Evolutionary conservation across 1,139 yeast species (phyloP).

Genomic region (Wickerhamiella infanticola): DNA sequence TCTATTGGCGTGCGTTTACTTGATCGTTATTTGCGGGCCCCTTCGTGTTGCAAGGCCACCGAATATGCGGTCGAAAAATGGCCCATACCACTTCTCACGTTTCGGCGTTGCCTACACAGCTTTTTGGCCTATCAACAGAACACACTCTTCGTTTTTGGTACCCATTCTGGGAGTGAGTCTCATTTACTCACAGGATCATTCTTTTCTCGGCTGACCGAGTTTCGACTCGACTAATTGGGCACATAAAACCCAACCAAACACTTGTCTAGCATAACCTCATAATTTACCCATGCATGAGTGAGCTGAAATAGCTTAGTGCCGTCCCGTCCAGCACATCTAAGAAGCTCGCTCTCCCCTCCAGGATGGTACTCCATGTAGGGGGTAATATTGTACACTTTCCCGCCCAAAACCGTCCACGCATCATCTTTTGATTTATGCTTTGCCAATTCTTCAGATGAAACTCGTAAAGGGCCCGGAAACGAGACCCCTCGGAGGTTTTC

Average conservation of each 20-base stretch:
- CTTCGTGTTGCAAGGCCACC: no score
- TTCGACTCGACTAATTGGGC: constrained; percentile 4
- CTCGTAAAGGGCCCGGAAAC: constrained; percentile 30
- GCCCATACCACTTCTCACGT: no score
- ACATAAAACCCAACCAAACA: constrained; percentile 55
- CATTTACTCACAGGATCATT: no score
- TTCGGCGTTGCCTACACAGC: no score
- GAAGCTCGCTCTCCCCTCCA: constrained; percentile 70
- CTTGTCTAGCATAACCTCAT: constrained; percentile 60
- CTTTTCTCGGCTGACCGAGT: no score
- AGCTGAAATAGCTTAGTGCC: constrained; percentile 67
- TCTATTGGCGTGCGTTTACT: no score
- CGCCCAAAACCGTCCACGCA: constrained; percentile 75
- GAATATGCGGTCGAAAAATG: no score
- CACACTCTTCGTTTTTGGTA: no score
- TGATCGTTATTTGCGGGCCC: no score
- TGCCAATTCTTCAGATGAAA: constrained; percentile 44
- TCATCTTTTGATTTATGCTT: constrained; percentile 46
- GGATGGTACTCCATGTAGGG: constrained; percentile 80
- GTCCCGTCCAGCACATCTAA: constrained; percentile 73
- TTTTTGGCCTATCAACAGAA: no score
- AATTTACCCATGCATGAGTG: constrained; percentile 81
- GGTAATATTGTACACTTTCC: constrained; percentile 72
- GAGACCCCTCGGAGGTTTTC: constrained; percentile 25
- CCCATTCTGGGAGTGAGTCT: no score